Evolutionary conservation across 345 rosid genomes (phyloP).

Genomic region (Boechera retrofracta): DNA sequence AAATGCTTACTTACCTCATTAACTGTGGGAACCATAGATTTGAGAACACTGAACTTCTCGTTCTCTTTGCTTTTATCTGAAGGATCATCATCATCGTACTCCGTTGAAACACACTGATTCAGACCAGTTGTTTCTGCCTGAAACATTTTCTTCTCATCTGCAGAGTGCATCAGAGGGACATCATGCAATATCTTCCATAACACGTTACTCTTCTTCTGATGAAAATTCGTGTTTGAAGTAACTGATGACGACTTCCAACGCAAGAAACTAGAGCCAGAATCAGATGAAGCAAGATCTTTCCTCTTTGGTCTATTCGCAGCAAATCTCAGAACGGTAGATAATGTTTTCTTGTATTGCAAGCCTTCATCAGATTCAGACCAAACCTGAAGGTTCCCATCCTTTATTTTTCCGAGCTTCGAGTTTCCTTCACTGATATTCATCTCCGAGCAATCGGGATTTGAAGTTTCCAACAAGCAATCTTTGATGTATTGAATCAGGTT

Average conservation of each 20-base stretch:
- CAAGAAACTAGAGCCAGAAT: constrained; percentile 55
- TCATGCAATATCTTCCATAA: constrained; percentile 58
- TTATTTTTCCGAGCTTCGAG: background rate
- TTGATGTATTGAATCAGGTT: constrained; percentile 69
- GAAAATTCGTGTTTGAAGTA: constrained; percentile 11
- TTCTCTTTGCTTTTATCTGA: constrained; percentile 45
- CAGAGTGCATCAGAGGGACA: constrained; percentile 62
- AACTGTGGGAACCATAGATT: constrained; percentile 57
- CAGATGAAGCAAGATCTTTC: background rate
- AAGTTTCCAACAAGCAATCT: constrained; percentile 64
- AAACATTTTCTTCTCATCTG: background rate
- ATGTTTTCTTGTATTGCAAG: constrained; percentile 53
- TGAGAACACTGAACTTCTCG: constrained; percentile 52
- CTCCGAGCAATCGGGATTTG: constrained; percentile 59
- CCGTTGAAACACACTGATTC: constrained; percentile 16
- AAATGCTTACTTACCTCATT: constrained; percentile 49
- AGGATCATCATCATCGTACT: background rate
- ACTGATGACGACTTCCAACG: constrained; percentile 57
- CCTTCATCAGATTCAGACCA: constrained; percentile 38
- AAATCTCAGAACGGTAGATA: constrained; percentile 48
- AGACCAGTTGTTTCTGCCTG: background rate
- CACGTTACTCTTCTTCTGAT: constrained; percentile 47
- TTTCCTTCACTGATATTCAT: constrained; percentile 8
- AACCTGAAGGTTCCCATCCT: constrained; percentile 1
- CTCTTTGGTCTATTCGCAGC: constrained; percentile 39